Evolutionary conservation across 345 rosid species (phyloP), one percentile per base, ranked within the genome.

Genomic region (Schrenkiella parvula): DNA sequence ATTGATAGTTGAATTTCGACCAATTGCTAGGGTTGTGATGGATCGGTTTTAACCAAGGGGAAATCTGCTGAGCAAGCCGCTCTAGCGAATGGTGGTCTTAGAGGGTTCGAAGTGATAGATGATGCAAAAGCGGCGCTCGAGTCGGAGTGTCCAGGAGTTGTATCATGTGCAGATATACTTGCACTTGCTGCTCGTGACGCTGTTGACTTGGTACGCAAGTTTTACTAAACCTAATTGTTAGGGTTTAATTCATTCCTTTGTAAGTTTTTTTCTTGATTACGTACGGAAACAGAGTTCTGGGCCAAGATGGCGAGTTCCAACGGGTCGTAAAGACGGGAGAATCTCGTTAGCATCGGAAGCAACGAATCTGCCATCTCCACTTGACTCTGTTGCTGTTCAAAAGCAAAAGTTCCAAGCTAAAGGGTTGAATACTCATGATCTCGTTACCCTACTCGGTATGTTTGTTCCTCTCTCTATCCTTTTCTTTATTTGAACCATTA

Each of bases 251-350:
- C 1, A 15, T 38, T 56, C 13, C 1, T 53, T 64, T 53, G 14
- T 7, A 11, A 32, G 28, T 8, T 21, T 44, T 41, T 2, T n/a
- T 50, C 2, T 50, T 46, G 22, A 55, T 7, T 32, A 14, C 13
- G 38, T 42, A 42, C 42, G 70, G 25, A 53, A 28, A 64, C 53
- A 86, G 95, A 89, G 84, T 59, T 78, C 67, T 38, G 95, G 91
- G 5, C 91, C 89, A 58, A 86, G 85, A 51, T 90, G 93, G 96
- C 3, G 66, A 44, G 91, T 88, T 21, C 91, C 89, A 46, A 88
- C 91, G 3, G 93, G 96, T 9, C 80, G 91, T 72, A 88, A 84
- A 82, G 93, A 90, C 56, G 91, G 96, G 15, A 83, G 84, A 51
- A 70, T 85, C n/a, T 88, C 91, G 17, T 75, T 60, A 35, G 76